phyloP scores from a whole-genome alignment of 345 rosid species.

The Viola odorata region DNA sequence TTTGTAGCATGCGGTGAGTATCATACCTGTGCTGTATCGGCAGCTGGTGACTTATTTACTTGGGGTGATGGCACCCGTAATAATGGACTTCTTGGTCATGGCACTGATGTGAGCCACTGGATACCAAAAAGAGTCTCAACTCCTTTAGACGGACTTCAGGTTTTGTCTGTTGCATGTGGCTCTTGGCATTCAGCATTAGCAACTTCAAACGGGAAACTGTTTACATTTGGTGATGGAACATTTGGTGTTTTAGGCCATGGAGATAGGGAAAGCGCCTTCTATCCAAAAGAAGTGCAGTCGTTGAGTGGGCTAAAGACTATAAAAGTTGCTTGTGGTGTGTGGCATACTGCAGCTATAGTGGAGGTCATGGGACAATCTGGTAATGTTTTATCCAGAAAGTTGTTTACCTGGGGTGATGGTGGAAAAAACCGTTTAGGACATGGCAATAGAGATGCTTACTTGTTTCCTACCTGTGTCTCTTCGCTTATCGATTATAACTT shows the following conservation, averaged over 20 bases:
- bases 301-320: slow-evolving; percentile 64
- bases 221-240: slow-evolving; percentile 91
- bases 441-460: slow-evolving; percentile 74
- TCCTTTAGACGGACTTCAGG: slow-evolving; percentile 84
- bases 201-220: slow-evolving; percentile 78
- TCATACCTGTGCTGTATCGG: slow-evolving; percentile 80
- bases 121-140: slow-evolving; percentile 85
- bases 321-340: slow-evolving; percentile 89
- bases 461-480: slow-evolving; percentile 80
- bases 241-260: slow-evolving; percentile 94
- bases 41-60: slow-evolving; percentile 69
- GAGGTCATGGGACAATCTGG: slow-evolving; percentile 67
- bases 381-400: slow-evolving; percentile 49
- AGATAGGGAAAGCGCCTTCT: slow-evolving; percentile 57
- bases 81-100: slow-evolving; percentile 84
- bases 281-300: slow-evolving; percentile 73
- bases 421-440: slow-evolving; percentile 85
- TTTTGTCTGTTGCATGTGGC: slow-evolving; percentile 80
- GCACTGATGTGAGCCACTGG: slow-evolving; percentile 83
- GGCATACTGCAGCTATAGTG: slow-evolving; percentile 98
- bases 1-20: slow-evolving; percentile 77
- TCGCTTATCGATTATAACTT: slow-evolving; percentile 88
- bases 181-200: slow-evolving; percentile 91
- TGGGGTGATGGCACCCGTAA: slow-evolving; percentile 94
- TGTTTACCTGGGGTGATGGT: slow-evolving; percentile 99